A percentile compares a stretch with the other conserved stretches of the same genome.
Conservation (phyloP, 2,329 filamentous ascomycete genomes). For the Fusarium sp. region DNA sequence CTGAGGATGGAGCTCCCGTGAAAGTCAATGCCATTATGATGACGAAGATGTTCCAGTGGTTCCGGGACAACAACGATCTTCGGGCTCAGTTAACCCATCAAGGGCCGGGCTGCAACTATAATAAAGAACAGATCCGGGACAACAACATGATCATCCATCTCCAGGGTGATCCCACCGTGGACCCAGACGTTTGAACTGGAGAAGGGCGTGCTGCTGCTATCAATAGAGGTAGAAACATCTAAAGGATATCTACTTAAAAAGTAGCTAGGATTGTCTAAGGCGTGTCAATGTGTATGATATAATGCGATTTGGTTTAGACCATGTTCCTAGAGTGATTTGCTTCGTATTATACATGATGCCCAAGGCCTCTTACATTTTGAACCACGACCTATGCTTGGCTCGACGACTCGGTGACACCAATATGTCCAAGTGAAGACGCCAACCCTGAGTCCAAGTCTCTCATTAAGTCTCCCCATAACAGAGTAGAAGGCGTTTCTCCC, state of each 20-base stretch:
- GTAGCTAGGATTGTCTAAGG: background rate
- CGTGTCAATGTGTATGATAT: background rate
- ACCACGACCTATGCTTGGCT: background rate
- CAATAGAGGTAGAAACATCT: background rate
- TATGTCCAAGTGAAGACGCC: constrained; percentile 44
- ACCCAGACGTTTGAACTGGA: background rate
- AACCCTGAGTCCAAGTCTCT: constrained; percentile 35
- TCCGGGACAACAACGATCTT: background rate
- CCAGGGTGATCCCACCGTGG: background rate
- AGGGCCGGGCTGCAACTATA: too few relatives aligned
- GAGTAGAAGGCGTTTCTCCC: constrained; percentile 15
- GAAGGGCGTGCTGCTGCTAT: background rate
- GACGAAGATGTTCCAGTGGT: background rate
- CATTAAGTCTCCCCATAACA: constrained; percentile 42
- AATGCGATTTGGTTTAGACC: background rate
- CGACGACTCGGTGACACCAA: constrained; percentile 15
- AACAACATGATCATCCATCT: background rate
- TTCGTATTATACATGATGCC: too few relatives aligned
- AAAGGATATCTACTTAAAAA: background rate
- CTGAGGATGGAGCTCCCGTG: background rate
- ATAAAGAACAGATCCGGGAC: background rate
- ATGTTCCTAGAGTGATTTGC: background rate
- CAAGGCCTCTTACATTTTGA: background rate
- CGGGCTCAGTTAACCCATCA: too few relatives aligned
- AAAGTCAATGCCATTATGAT: background rate